phyloP scores from a whole-genome alignment of 139 green algal species.

The Chlorella ohadii region DNA sequence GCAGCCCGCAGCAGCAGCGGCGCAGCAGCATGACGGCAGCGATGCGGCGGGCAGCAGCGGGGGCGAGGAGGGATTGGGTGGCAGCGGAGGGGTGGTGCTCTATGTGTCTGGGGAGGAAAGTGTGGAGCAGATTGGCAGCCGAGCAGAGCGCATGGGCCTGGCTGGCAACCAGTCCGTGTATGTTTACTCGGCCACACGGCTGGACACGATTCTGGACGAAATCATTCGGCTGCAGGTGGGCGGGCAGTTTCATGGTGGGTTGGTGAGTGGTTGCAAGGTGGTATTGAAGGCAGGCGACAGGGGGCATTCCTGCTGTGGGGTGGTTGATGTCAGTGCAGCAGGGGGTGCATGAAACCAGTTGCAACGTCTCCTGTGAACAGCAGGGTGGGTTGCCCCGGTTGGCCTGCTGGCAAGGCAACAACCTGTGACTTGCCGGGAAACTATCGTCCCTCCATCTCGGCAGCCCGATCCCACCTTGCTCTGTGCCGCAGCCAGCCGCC shows the following conservation, averaged over 20 bases:
- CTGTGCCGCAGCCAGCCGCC: slow-evolving; percentile 65
- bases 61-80: background rate
- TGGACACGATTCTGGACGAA: slow-evolving; percentile 59
- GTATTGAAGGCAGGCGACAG: too few relatives aligned
- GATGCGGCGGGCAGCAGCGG: background rate
- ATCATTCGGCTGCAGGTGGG: slow-evolving; percentile 34
- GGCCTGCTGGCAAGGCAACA: too few relatives aligned
- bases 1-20: background rate
- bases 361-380: too few relatives aligned
- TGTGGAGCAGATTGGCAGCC: slow-evolving; percentile 73
- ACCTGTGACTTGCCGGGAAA: too few relatives aligned
- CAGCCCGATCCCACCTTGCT: too few relatives aligned
- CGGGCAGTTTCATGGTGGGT: too few relatives aligned
- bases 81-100: slow-evolving; percentile 61
- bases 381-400: too few relatives aligned
- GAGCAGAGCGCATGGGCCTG: slow-evolving; percentile 78
- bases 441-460: too few relatives aligned
- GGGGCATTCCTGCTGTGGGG: too few relatives aligned
- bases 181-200: slow-evolving; percentile 53
- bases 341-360: too few relatives aligned
- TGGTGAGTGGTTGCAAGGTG: too few relatives aligned
- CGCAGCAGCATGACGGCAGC: background rate
- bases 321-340: too few relatives aligned
- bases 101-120: slow-evolving; percentile 88
- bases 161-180: slow-evolving; percentile 36